Conservation (phyloP, 331 rosid genomes). For the Malus hybrid region DNA sequence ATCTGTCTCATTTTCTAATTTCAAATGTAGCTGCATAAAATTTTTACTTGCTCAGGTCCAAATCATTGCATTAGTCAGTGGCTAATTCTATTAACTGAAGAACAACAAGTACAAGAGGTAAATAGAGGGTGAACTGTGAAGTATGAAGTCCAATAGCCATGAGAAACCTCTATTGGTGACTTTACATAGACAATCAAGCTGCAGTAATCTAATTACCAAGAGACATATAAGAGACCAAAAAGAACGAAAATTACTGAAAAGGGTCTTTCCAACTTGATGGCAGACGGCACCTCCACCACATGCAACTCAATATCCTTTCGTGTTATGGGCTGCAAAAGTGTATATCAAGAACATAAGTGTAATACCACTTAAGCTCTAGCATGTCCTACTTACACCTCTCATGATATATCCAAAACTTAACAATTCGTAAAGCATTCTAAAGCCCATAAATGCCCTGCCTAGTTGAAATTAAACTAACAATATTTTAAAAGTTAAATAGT, state of each 20-base stretch:
- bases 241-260: constrained; percentile 49
- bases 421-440: neutral
- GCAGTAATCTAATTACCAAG: neutral
- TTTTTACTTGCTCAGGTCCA: constrained; percentile 27
- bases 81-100: constrained; percentile 2
- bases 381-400: neutral
- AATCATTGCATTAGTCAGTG: neutral
- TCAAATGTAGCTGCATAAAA: constrained; percentile 64
- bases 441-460: neutral
- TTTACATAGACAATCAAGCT: constrained; percentile 9
- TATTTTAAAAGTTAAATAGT: neutral
- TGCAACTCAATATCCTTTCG: constrained; percentile 84
- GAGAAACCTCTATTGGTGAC: neutral
- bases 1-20: constrained; percentile 65
- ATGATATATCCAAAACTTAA: neutral
- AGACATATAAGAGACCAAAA: neutral
- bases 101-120: constrained; percentile 2
- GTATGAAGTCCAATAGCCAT: constrained; percentile 15
- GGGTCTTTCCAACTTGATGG: constrained; percentile 66
- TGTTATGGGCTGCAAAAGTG: constrained; percentile 67
- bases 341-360: constrained; percentile 18
- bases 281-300: constrained; percentile 62
- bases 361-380: constrained; percentile 2
- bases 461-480: neutral
- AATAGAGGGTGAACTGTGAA: neutral